Conservation (phyloP, 768 basidiomycete species). For the Tubosaeta sp. region DNA sequence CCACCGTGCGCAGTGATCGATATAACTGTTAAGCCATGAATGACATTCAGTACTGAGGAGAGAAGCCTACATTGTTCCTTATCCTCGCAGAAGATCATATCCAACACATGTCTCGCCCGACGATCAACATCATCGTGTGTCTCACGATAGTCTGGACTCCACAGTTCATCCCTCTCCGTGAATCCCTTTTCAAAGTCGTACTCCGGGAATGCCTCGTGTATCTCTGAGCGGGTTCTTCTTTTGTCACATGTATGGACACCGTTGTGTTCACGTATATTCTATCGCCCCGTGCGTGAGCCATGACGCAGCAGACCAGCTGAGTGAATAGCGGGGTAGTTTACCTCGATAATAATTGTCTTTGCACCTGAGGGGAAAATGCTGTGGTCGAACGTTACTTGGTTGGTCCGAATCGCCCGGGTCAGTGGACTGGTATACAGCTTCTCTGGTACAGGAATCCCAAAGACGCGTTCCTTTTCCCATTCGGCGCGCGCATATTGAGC, state of each 20-base stretch:
- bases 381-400: slow-evolving; percentile 47
- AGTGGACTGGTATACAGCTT: slow-evolving; percentile 43
- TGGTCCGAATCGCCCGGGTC: slow-evolving; percentile 56
- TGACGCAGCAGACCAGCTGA: neutral
- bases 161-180: slow-evolving; percentile 58
- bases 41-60: neutral
- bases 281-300: neutral
- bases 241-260: slow-evolving; percentile 74
- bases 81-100: slow-evolving; percentile 47
- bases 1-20: slow-evolving; percentile 66
- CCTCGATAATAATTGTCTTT: slow-evolving; percentile 54
- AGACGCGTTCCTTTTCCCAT: slow-evolving; percentile 12
- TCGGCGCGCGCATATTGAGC: slow-evolving; percentile 33
- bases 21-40: slow-evolving; percentile 41
- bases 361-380: slow-evolving; percentile 22
- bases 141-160: slow-evolving; percentile 34
- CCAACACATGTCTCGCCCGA: slow-evolving; percentile 51
- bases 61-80: slow-evolving; percentile 37
- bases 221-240: slow-evolving; percentile 47
- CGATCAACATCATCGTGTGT: slow-evolving; percentile 30
- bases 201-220: slow-evolving; percentile 36
- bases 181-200: slow-evolving; percentile 55
- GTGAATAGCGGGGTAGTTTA: slow-evolving; percentile 12
- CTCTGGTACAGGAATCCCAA: slow-evolving; percentile 17
- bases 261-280: slow-evolving; percentile 64